These are phyloP conservation scores for Clitopilus passeckerianus DNA, from an alignment of 768 basidiomycete species.

Conservation along the genomic window DNA sequence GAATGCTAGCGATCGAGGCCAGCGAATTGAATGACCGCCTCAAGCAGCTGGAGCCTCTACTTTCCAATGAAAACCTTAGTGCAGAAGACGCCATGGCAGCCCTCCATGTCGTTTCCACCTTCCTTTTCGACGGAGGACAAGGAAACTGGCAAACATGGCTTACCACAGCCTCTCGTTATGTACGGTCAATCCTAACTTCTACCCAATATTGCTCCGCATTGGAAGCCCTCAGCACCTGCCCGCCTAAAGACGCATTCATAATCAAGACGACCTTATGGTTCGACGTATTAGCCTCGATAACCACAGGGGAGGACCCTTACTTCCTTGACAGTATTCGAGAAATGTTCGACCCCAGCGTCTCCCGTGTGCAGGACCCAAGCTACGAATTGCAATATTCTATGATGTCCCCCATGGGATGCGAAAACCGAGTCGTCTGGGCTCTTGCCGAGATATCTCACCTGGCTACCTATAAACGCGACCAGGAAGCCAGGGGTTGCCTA, in stretches of 20 bases:
- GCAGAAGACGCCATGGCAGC: conserved; percentile 78
- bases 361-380: conserved; percentile 29
- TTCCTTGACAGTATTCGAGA: conserved; percentile 52
- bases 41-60: conserved; percentile 13
- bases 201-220: conserved; percentile 30
- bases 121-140: conserved; percentile 72
- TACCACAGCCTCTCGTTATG: conserved; percentile 52
- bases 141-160: conserved; percentile 71
- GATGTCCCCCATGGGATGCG: conserved; percentile 83
- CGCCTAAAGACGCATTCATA: conserved; percentile 60
- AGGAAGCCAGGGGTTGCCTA: conserved; percentile 36
- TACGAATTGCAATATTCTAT: conserved; percentile 49
- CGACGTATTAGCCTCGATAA: conserved; percentile 75
- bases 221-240: conserved; percentile 39
- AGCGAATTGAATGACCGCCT: conserved; percentile 18
- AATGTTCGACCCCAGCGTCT: conserved; percentile 47
- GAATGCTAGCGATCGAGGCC: conserved; percentile 17
- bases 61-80: conserved; percentile 22
- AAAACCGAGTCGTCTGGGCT: conserved; percentile 73
- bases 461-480: conserved; percentile 56
- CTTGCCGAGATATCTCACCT: conserved; percentile 70
- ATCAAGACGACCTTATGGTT: conserved; percentile 87
- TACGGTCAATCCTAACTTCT: conserved; percentile 34
- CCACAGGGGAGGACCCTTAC: conserved; percentile 53
- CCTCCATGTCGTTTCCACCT: conserved; percentile 68